Conservation (phyloP, 176 grass and related monocot genomes). For the Zizania latifolia region DNA sequence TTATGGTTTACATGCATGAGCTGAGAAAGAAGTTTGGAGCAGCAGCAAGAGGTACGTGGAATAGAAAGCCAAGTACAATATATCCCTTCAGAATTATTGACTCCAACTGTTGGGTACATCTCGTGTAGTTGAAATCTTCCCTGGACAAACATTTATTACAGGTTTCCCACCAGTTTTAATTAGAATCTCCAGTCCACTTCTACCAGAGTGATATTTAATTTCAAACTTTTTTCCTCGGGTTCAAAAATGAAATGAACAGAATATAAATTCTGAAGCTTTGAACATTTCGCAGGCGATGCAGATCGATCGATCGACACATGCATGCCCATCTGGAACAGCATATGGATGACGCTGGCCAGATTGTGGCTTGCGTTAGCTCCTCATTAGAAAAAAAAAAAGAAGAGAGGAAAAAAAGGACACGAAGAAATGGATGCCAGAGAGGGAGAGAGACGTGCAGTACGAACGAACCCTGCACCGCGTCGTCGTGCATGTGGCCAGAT, state of each 20-base stretch:
- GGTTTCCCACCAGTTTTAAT: no score
- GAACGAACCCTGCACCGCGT: neutral
- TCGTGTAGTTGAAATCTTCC: neutral
- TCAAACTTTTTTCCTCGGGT: no score
- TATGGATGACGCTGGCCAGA: slow-evolving; percentile 31
- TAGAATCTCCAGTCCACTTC: no score
- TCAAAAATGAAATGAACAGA: no score
- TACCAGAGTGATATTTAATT: no score
- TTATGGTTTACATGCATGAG: slow-evolving; percentile 23
- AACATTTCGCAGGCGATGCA: neutral
- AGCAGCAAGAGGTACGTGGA: neutral
- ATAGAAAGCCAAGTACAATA: slow-evolving; percentile 6
- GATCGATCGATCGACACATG: neutral
- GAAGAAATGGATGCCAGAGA: neutral
- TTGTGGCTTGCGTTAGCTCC: slow-evolving; percentile 19
- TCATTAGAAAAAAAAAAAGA: neutral
- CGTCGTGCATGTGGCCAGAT: slow-evolving; percentile 3
- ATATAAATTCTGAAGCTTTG: no score
- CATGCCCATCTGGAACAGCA: slow-evolving; percentile 7
- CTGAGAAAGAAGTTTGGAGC: neutral
- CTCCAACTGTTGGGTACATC: slow-evolving; percentile 4
- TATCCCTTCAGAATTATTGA: slow-evolving; percentile 10
- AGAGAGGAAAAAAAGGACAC: neutral
- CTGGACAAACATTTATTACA: neutral
- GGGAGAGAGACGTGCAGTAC: neutral